Evolutionary conservation across 2,329 filamentous ascomycete species (phyloP).

Genomic region (Dryadomyces sulphureus): DNA sequence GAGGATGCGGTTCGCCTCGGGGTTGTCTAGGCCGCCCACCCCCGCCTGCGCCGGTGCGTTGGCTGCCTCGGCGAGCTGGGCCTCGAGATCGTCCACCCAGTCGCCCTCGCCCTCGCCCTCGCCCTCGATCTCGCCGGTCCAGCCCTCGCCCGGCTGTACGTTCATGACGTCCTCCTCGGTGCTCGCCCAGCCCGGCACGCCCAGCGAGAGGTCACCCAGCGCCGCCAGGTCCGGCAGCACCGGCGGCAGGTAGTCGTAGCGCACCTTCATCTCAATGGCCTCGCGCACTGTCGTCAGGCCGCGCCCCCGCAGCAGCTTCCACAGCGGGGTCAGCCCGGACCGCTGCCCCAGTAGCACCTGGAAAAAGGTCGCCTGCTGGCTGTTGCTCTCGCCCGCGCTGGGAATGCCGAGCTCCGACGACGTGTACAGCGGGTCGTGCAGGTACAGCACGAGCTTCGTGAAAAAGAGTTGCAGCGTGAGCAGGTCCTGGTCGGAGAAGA

Average conservation of each 20-base stretch:
- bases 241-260: conserved; percentile 34
- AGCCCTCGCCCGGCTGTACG: too few relatives aligned
- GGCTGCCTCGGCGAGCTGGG: neutral
- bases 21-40: too few relatives aligned
- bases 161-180: too few relatives aligned
- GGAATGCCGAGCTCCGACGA: conserved; percentile 12
- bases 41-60: too few relatives aligned
- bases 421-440: conserved; percentile 45
- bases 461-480: conserved; percentile 49
- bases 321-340: conserved; percentile 35
- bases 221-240: conserved; percentile 7
- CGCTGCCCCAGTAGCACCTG: conserved; percentile 46
- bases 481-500: conserved; percentile 47
- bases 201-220: conserved; percentile 8
- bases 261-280: conserved; percentile 38
- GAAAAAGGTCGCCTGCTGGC: conserved; percentile 21
- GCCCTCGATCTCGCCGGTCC: too few relatives aligned
- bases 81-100: neutral
- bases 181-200: too few relatives aligned
- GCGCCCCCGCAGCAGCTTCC: conserved; percentile 42
- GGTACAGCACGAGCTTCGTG: conserved; percentile 56
- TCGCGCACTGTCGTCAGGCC: conserved; percentile 33
- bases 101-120: neutral
- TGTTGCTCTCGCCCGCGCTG: conserved; percentile 10
- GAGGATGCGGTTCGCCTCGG: too few relatives aligned